phyloP scores from a whole-genome alignment of 2,329 filamentous ascomycete genomes.

The Thermomyces lanuginosus region DNA sequence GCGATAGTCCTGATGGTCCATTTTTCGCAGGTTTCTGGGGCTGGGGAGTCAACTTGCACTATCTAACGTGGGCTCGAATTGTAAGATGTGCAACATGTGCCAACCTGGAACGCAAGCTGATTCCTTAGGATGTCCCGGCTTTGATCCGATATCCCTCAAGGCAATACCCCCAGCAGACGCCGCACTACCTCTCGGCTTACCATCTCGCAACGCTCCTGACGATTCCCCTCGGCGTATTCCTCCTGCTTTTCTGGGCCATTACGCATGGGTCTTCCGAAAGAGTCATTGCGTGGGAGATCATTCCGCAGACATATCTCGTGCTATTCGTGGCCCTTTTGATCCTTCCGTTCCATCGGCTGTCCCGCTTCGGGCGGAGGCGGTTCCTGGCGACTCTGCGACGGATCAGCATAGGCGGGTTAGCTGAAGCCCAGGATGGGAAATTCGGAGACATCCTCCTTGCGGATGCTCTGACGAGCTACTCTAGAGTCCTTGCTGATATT shows the following conservation, averaged over 20 bases:
- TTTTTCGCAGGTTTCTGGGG: slow-evolving; percentile 76
- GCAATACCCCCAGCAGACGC: slow-evolving; percentile 49
- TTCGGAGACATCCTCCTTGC: slow-evolving; percentile 89
- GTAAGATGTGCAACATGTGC: slow-evolving; percentile 24
- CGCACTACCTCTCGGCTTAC: slow-evolving; percentile 72
- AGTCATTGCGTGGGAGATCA: slow-evolving; percentile 64
- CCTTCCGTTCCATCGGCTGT: slow-evolving; percentile 52
- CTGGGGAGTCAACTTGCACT: slow-evolving; percentile 85
- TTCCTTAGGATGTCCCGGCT: slow-evolving; percentile 53
- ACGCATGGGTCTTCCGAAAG: slow-evolving; percentile 53
- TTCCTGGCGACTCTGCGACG: slow-evolving; percentile 62
- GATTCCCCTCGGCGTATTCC: slow-evolving; percentile 51
- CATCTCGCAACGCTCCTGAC: slow-evolving; percentile 66
- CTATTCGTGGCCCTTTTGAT: slow-evolving; percentile 56
- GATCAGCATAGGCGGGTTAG: slow-evolving; percentile 69
- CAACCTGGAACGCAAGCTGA: neutral
- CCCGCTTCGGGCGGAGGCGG: slow-evolving; percentile 54
- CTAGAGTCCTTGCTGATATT: slow-evolving; percentile 77
- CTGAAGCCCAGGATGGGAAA: slow-evolving; percentile 72
- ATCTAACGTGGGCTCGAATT: slow-evolving; percentile 62
- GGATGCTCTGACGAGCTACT: slow-evolving; percentile 87
- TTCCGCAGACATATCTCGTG: slow-evolving; percentile 70
- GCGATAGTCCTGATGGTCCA: too few relatives aligned
- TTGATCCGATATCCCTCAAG: slow-evolving; percentile 76
- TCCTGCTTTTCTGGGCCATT: slow-evolving; percentile 68